phyloP scores from a whole-genome alignment of 2,329 filamentous ascomycete genomes.

The Septoria petroselini region DNA sequence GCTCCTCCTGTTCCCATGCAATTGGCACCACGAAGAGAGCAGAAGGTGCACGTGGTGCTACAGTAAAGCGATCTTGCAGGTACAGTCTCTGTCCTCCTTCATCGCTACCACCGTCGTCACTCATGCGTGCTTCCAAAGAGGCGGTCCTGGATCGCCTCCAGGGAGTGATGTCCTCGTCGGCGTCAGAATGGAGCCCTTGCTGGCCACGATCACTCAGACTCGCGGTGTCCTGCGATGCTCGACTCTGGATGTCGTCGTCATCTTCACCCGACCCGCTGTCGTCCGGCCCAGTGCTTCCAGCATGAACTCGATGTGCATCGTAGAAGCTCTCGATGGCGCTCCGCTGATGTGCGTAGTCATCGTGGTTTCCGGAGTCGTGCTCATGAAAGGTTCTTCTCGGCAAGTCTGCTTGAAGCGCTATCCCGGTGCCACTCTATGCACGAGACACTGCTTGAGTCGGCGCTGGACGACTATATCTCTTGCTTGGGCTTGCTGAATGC shows the following conservation, averaged over 20 bases:
- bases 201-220: no score
- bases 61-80: not conserved
- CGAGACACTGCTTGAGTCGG: not conserved
- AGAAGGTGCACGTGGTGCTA: not conserved
- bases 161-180: not conserved
- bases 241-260: not conserved
- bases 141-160: not conserved
- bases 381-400: not conserved
- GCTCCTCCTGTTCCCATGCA: not conserved
- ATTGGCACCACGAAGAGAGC: not conserved
- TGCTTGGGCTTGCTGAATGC: not conserved
- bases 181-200: not conserved
- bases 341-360: slow-evolving; percentile 12
- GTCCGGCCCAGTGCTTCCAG: not conserved
- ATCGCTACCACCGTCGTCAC: slow-evolving; percentile 1
- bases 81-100: not conserved
- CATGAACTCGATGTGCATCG: not conserved
- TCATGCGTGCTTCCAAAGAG: slow-evolving; percentile 1
- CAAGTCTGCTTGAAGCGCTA: slow-evolving; percentile 9
- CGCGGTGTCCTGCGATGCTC: not conserved
- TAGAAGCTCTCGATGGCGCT: slow-evolving; percentile 11
- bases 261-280: slow-evolving; percentile 1
- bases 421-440: slow-evolving; percentile 10
- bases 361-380: not conserved
- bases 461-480: not conserved